Base-by-base conservation (phyloP, 768 basidiomycete genomes). In the Lentinula boryana region DNA sequence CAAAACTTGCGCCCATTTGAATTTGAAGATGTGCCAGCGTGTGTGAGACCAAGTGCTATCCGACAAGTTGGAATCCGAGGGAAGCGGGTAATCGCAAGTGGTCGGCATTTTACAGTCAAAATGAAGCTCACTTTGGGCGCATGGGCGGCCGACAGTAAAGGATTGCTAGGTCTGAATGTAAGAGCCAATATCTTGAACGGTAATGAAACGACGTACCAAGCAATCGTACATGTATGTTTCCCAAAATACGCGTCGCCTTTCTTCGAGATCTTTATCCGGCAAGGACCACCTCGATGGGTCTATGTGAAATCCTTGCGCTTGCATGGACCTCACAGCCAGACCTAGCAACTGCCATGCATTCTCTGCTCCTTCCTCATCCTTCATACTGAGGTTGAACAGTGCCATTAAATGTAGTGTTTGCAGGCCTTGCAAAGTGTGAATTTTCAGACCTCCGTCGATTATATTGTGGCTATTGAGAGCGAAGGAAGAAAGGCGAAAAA, bases 51-150 rank as follows among this genome's bases (percentile, higher is more conserved):
- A 68, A 2, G 57, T 41, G 18, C 57, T 54, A 31, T 65, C 50
- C 40, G 60, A 53, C 9, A 48, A 23, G 15, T 67, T 65, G 1
- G 60, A 57, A 58, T 68, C 68, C 12, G 66, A 68, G 16, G 66
- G 65, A 0, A 68, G 63, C 1, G 68, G 68, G 5, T 63, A 63
- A 48, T 67, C 65, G 43, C 65, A 66, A n/a, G 65, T 65, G n/a
- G 60, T 63, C 1, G 68, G 68, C 66, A 68, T 68, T 48, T 67
- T 66, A 32, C 66, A 68, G 48, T 68, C 57, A 67, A 65, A 64
- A 52, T 68, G 68, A 12, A 58, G 27, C 27, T 67, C 66, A 18
- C 63, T 60, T 50, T 63, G 65, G 2, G 65, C 62, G 21, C 66
- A 65, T 10, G 68, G 68, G 5, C 68, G 66, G 1, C 68, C 68